Base-by-base conservation (phyloP, 768 basidiomycete genomes). In the Boletus bicolor region DNA sequence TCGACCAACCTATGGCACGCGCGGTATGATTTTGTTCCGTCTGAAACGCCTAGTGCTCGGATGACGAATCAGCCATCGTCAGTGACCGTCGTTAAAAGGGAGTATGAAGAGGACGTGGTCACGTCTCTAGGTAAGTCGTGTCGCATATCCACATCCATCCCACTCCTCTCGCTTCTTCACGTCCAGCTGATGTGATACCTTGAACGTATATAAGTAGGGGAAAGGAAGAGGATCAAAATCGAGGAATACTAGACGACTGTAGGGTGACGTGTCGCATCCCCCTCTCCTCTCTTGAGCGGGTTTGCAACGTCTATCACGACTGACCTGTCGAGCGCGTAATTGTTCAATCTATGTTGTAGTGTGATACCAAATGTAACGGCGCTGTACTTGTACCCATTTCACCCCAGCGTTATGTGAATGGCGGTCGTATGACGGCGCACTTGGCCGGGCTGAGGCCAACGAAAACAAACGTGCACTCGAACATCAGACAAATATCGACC, bases 181-280 rank as follows among this genome's bases (percentile, higher is more conserved):
- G 10, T 35, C 17, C 26, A 3, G 7, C 10, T 37, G 11, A 55
- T 15, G 7, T 35, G 19, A 39, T 28, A n/a, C 2, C 15, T 28
- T 26, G 14, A 44, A 56, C 19, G 30, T 30, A 15, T 11, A 1
- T 0, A 12, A n/a, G 17, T 9, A 60, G 66, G 48, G 17, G 37
- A 43, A 28, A 42, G 44, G 15, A 67, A 62, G 44, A 62, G 39
- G 11, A 48, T 66, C 44, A 66, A 66, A 50, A 41, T 57, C 11
- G 59, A 67, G 30, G 54, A 66, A 24, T 39, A 49, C 26, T 55
- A 55, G 46, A 15, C 30, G 11, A 24, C 6, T 15, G 17, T 21
- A 21, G 10, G n/a, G 43, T 6, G 35, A 28, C 8, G 34, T 10
- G 2, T 9, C 4, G 3, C 10, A 9, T n/a, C 26, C 44, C 10